phyloP scores from a whole-genome alignment of 2,329 filamentous ascomycete species.

The Coniosporium tulheliwenetii region DNA sequence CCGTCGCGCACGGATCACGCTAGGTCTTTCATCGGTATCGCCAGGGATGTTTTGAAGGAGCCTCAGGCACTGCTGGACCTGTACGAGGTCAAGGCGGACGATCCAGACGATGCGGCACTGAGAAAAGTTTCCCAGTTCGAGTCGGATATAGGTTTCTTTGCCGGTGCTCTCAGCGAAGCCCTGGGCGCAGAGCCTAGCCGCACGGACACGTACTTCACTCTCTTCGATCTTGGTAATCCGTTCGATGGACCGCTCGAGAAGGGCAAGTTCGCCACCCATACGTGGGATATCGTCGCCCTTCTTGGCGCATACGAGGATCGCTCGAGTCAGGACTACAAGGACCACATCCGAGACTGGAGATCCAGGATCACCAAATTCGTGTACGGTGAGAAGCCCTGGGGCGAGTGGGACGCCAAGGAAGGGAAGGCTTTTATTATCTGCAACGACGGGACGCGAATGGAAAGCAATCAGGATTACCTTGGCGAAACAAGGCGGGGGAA shows the following conservation, averaged over 20 bases:
- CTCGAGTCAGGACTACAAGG: background rate
- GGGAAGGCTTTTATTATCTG: background rate
- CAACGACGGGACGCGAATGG: background rate
- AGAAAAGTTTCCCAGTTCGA: slow-evolving; percentile 8
- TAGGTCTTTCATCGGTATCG: slow-evolving; percentile 37
- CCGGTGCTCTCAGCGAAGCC: slow-evolving; percentile 4
- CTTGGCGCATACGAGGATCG: slow-evolving; percentile 5
- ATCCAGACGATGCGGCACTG: slow-evolving; percentile 3
- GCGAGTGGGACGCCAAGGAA: background rate
- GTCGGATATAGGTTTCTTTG: slow-evolving; percentile 7
- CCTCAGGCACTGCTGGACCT: slow-evolving; percentile 11
- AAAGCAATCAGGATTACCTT: background rate
- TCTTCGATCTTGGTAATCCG: slow-evolving; percentile 8
- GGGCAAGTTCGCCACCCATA: slow-evolving; percentile 6
- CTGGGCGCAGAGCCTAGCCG: background rate
- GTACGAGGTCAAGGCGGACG: slow-evolving; percentile 2
- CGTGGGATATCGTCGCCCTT: slow-evolving; percentile 6
- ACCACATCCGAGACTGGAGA: slow-evolving; percentile 2
- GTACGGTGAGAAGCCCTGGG: slow-evolving; percentile 4
- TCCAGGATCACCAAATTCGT: slow-evolving; percentile 1
- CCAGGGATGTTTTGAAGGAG: slow-evolving; percentile 35
- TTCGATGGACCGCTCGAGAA: slow-evolving; percentile 4
- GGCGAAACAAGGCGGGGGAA: background rate
- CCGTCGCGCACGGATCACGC: slow-evolving; percentile 39
- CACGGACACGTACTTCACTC: slow-evolving; percentile 3